Evolutionary conservation across 2,329 filamentous ascomycete species (phyloP), one percentile per base, ranked within the genome.

Genomic region (Ascochyta clinopodiicola): DNA sequence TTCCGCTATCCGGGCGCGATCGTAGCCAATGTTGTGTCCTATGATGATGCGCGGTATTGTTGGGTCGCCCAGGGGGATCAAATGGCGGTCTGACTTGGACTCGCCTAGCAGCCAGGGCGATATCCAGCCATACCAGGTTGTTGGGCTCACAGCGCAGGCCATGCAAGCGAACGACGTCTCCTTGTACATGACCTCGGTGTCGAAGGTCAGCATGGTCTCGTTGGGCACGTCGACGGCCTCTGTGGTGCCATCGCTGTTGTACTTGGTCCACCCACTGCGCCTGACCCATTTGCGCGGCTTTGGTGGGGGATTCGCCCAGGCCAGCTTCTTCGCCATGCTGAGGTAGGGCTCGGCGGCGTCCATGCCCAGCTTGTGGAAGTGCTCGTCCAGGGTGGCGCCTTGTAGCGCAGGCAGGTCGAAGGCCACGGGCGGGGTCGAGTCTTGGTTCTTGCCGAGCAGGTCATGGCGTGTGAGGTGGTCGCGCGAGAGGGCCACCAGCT

Each of bases 101-200:
- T 98, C 91, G 27, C 88, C 90, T 17, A 99, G 78, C 32, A 99
- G 79, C 94, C 94, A 99, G 0, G 95, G 95, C 12, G 95, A 99
- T 48, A 99, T 77, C 95, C 95, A 99, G 0, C 89, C 91, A 78
- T 99, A 99, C 96, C 96, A 99, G 27, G 92, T 88, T 3, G 87
- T 93, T 0, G 91, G 88, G 64, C 92, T 92, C 17, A 88, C 90
- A 13, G 96, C 95, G 72, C 94, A 98, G 21, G 96, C 95, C 92
- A 99, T 98, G 53, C 96, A 92, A 0, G 96, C 92, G 75, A 92
- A 99, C 0, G 90, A 88, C 62, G 88, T 94, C 71, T 95, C 87
- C 73, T 96, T 96, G 85, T 89, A 99, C 88, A 99, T 88, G 42
- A 97, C 93, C 76, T 99, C 95, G 1, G 93, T 96, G 76, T 99